phyloP scores from a whole-genome alignment of 176 grass and related monocot species.

The Thinopyrum elongatum region DNA sequence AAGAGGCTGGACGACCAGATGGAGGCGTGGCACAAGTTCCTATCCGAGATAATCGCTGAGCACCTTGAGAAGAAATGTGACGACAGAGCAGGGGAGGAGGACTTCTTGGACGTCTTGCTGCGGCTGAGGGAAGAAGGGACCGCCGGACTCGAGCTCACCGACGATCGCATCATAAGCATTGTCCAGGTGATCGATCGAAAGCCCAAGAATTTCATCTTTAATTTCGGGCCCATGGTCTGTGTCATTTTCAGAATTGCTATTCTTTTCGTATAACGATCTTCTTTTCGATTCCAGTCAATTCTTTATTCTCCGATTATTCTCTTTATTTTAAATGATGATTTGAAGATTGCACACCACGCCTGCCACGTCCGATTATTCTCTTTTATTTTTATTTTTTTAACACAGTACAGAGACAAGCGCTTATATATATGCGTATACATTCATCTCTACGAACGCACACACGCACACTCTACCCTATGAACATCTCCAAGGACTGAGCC shows the following conservation, averaged over 20 bases:
- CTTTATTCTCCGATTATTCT: too few species aligned
- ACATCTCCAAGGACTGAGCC: too few species aligned
- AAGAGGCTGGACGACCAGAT: constrained; percentile 33
- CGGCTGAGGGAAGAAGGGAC: constrained; percentile 10
- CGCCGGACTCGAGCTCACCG: constrained; percentile 20
- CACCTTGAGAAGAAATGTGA: constrained; percentile 14
- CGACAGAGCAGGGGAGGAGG: background rate
- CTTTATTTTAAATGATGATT: too few species aligned
- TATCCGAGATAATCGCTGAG: constrained; percentile 32
- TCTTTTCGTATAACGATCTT: too few species aligned
- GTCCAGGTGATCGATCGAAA: constrained; percentile 12
- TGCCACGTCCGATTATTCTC: too few species aligned
- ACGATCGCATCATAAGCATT: constrained; percentile 38
- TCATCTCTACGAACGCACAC: too few species aligned
- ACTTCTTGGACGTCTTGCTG: constrained; percentile 50
- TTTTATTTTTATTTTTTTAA: too few species aligned
- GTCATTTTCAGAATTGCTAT: background rate
- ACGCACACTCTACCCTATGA: too few species aligned
- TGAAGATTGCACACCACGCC: too few species aligned
- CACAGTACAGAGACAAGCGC: too few species aligned
- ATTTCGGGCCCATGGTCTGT: background rate
- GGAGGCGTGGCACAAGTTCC: constrained; percentile 23
- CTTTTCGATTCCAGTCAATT: too few species aligned
- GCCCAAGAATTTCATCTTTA: background rate
- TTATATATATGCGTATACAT: too few species aligned